Conservation (phyloP, 106 monocot genomes). For the Acanthochlamys bracteata region DNA sequence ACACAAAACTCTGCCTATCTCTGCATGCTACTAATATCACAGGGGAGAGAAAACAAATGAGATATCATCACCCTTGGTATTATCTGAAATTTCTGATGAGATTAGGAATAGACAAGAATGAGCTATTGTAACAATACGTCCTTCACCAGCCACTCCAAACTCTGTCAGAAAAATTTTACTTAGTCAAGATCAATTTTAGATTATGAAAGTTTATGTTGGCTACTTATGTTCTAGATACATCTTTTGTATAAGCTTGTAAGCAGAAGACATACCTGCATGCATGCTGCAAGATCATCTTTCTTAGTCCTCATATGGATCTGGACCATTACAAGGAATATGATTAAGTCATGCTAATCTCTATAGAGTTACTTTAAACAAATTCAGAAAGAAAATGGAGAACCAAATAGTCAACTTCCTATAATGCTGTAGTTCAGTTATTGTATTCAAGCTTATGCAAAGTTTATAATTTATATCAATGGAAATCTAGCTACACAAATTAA, state of each 20-base stretch:
- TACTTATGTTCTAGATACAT: background rate
- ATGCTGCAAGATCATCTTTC: conserved; percentile 81
- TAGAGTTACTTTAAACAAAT: background rate
- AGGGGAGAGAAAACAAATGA: too few relatives aligned
- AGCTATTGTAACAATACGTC: conserved; percentile 19
- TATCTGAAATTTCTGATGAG: background rate
- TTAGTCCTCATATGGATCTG: conserved; percentile 83
- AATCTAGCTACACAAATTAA: too few relatives aligned
- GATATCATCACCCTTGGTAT: background rate
- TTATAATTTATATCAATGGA: too few relatives aligned
- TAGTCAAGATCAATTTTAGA: too few relatives aligned
- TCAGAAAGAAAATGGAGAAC: background rate
- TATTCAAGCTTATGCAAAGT: too few relatives aligned
- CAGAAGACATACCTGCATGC: conserved; percentile 48
- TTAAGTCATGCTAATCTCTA: background rate
- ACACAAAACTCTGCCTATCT: too few relatives aligned
- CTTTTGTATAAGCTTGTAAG: background rate
- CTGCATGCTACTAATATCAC: too few relatives aligned
- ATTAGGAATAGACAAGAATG: background rate
- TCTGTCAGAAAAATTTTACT: conserved; percentile 28
- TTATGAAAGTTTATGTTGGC: background rate
- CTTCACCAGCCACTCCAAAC: conserved; percentile 71
- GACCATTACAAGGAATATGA: background rate
- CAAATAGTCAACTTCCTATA: too few relatives aligned
- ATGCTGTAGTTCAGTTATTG: too few relatives aligned